phyloP scores from a whole-genome alignment of 2,329 filamentous ascomycete species.

The Pseudogymnoascus sp. region DNA sequence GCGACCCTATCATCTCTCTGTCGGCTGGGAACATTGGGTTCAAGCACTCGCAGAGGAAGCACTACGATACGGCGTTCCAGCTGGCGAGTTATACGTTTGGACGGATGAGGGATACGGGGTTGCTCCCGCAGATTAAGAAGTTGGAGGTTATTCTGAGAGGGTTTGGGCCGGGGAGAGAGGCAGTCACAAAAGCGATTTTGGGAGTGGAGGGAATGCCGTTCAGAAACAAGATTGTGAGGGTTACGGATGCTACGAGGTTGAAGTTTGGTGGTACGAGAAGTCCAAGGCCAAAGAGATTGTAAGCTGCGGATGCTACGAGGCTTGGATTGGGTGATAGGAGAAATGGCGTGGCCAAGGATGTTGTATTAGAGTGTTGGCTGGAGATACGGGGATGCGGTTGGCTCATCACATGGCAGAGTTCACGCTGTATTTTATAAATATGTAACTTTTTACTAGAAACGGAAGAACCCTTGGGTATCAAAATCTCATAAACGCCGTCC shows the following conservation, averaged over 20 bases:
- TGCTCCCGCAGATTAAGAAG: slow-evolving; percentile 63
- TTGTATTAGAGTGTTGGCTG: not conserved
- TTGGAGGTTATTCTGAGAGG: slow-evolving; percentile 77
- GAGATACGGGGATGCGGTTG: not conserved
- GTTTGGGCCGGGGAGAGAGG: slow-evolving; percentile 80
- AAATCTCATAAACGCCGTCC: slow-evolving; percentile 3
- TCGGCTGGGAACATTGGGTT: slow-evolving; percentile 89
- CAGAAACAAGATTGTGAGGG: slow-evolving; percentile 63
- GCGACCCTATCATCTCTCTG: slow-evolving; percentile 69
- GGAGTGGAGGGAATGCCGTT: slow-evolving; percentile 74
- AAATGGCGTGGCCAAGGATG: not conserved
- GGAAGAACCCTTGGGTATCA: slow-evolving; percentile 8
- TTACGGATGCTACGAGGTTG: slow-evolving; percentile 78
- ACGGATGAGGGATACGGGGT: slow-evolving; percentile 72
- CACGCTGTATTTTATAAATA: slow-evolving; percentile 7
- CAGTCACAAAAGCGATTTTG: slow-evolving; percentile 79
- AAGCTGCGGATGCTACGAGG: slow-evolving; percentile 34
- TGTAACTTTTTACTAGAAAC: slow-evolving; percentile 6
- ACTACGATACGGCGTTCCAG: slow-evolving; percentile 90
- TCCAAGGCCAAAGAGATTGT: slow-evolving; percentile 70
- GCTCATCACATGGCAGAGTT: slow-evolving; percentile 3
- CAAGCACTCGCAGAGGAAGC: slow-evolving; percentile 66
- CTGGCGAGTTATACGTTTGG: slow-evolving; percentile 75
- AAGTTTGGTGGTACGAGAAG: slow-evolving; percentile 96
- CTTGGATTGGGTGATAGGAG: not conserved